These are phyloP conservation scores for Schoenoplectus triqueter DNA, from an alignment of 202 grass and related monocot species.

Conservation along the genomic window DNA sequence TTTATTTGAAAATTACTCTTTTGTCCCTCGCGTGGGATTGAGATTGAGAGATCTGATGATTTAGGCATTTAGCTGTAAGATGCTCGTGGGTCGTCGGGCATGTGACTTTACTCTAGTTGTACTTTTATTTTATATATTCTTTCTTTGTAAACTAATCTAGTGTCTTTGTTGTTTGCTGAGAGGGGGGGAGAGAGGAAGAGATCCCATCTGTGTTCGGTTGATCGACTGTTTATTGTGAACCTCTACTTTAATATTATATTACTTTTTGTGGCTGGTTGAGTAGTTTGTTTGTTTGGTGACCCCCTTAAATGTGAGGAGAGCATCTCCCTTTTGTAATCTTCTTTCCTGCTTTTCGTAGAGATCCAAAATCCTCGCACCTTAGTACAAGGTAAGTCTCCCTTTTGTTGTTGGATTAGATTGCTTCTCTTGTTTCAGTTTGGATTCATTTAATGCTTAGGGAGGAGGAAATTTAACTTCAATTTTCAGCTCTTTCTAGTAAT, in stretches of 20 bases:
- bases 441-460: background rate
- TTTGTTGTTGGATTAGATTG: conserved; percentile 18
- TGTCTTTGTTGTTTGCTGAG: conserved; percentile 26
- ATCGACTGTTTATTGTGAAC: conserved; percentile 16
- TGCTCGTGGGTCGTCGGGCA: conserved; percentile 14
- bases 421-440: background rate
- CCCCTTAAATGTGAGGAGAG: conserved; percentile 13
- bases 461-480: background rate
- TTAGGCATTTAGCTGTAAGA: conserved; percentile 24
- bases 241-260: conserved; percentile 27
- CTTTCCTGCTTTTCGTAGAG: conserved; percentile 23
- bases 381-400: conserved; percentile 30
- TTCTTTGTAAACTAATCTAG: conserved; percentile 7
- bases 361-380: conserved; percentile 31
- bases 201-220: conserved; percentile 35
- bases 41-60: conserved; percentile 32
- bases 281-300: conserved; percentile 29
- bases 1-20: conserved; percentile 30
- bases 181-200: conserved; percentile 20
- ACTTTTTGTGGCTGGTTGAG: background rate
- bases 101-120: conserved; percentile 32
- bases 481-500: background rate
- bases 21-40: conserved; percentile 24
- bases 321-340: conserved; percentile 40
- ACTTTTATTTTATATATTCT: background rate